A percentile compares a stretch with the other conserved stretches of the same genome.
Conservation (phyloP, 2,329 filamentous ascomycete genomes). For the Aspergillus fijiensis region DNA sequence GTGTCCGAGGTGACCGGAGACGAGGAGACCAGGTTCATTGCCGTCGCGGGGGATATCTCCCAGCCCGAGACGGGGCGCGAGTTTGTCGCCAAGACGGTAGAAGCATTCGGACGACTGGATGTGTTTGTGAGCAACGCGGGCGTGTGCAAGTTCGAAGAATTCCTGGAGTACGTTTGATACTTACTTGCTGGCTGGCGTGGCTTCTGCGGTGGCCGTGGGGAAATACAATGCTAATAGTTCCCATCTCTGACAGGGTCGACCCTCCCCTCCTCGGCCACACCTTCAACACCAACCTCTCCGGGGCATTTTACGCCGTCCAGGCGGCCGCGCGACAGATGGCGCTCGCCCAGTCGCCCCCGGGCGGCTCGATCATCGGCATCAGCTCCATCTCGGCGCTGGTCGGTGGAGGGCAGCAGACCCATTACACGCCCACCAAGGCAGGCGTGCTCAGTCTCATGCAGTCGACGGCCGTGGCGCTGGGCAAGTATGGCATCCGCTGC, state of each 20-base stretch:
- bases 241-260: constrained; percentile 52
- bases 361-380: constrained; percentile 69
- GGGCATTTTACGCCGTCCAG: constrained; percentile 85
- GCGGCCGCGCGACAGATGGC: constrained; percentile 84
- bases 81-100: constrained; percentile 66
- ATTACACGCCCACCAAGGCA: constrained; percentile 88
- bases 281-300: constrained; percentile 76
- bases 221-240: no score
- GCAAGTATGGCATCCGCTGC: constrained; percentile 72
- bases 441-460: constrained; percentile 80
- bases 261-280: constrained; percentile 70
- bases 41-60: constrained; percentile 74
- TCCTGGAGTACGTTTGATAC: constrained; percentile 60
- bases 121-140: constrained; percentile 88
- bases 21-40: constrained; percentile 53
- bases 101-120: constrained; percentile 58
- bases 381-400: constrained; percentile 44
- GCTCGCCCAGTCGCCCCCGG: constrained; percentile 64
- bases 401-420: constrained; percentile 74
- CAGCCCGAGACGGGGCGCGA: constrained; percentile 68
- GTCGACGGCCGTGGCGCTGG: constrained; percentile 75
- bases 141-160: constrained; percentile 83
- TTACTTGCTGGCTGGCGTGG: not conserved
- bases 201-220: not conserved
- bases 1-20: constrained; percentile 27